Conservation (phyloP, 495 filamentous ascomycete genomes). For the Viridothelium virens region DNA sequence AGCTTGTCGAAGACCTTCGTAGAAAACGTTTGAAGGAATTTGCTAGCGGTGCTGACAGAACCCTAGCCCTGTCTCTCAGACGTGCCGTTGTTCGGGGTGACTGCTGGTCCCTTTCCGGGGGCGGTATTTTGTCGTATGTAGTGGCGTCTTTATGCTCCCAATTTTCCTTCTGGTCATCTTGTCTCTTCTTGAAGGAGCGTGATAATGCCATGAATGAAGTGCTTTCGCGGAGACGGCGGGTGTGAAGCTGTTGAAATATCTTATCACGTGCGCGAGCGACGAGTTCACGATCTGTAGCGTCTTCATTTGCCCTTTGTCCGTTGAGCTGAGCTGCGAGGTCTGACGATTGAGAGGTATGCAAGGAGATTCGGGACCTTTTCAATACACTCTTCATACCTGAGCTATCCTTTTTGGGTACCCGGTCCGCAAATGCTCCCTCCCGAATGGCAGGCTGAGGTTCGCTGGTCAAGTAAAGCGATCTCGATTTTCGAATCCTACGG, state of each 20-base stretch:
- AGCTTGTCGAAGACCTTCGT: conserved; percentile 17
- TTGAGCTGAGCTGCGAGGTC: conserved; percentile 14
- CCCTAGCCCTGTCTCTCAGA: conserved; percentile 14
- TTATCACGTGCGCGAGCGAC: conserved; percentile 23
- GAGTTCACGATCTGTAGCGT: conserved; percentile 11
- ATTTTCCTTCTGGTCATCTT: not conserved
- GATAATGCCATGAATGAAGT: conserved; percentile 12
- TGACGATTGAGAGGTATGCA: conserved; percentile 1
- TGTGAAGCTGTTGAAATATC: conserved; percentile 32
- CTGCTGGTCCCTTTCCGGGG: not conserved
- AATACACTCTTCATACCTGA: not conserved
- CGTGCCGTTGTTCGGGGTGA: not conserved
- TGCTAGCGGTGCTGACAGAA: conserved; percentile 22
- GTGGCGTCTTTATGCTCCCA: not conserved
- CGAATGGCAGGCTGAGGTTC: not conserved
- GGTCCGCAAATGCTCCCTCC: not conserved
- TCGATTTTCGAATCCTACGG: not conserved
- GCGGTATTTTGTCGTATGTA: not conserved
- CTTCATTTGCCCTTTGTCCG: conserved; percentile 17
- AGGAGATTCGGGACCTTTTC: not conserved
- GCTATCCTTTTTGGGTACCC: not conserved
- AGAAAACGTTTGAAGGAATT: conserved; percentile 22
- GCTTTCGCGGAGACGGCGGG: conserved; percentile 2
- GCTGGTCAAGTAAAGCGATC: not conserved
- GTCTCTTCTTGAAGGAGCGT: not conserved